Conservation (phyloP, 2,329 filamentous ascomycete genomes). For the Saccharata proteae region DNA sequence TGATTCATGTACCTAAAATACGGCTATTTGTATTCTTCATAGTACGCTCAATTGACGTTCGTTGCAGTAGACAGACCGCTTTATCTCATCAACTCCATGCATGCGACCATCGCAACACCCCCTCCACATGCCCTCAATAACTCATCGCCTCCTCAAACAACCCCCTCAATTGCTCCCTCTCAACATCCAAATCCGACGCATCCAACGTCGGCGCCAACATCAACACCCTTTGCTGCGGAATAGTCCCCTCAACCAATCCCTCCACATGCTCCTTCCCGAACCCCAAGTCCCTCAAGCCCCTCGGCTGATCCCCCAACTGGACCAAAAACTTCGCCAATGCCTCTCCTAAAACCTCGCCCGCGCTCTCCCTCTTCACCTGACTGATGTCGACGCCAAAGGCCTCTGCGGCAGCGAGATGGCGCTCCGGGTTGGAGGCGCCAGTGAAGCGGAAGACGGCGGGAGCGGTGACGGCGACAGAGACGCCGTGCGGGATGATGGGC, state of each 20-base stretch:
- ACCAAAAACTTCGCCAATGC: constrained; percentile 72
- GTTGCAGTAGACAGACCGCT: no score
- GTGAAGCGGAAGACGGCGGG: constrained; percentile 94
- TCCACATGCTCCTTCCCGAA: constrained; percentile 69
- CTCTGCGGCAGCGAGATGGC: constrained; percentile 81
- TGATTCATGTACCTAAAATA: no score
- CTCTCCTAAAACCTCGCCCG: constrained; percentile 77
- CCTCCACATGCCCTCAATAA: no score
- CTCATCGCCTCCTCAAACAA: constrained; percentile 31
- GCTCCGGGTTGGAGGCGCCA: constrained; percentile 77
- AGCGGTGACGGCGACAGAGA: constrained; percentile 85
- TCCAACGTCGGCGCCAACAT: constrained; percentile 77
- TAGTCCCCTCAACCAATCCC: constrained; percentile 79
- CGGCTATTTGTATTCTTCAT: no score
- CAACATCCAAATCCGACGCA: constrained; percentile 31
- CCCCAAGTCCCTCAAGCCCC: constrained; percentile 70
- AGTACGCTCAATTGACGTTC: no score
- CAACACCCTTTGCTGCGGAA: constrained; percentile 81
- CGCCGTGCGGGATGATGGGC: constrained; percentile 88
- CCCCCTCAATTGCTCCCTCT: constrained; percentile 35
- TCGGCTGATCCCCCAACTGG: constrained; percentile 78
- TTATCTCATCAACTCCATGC: no score
- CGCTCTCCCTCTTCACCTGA: constrained; percentile 77
- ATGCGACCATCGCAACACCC: no score
- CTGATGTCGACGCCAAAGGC: constrained; percentile 81